phyloP scores from a whole-genome alignment of 257 asterid species.

The Solanum sejunctum region DNA sequence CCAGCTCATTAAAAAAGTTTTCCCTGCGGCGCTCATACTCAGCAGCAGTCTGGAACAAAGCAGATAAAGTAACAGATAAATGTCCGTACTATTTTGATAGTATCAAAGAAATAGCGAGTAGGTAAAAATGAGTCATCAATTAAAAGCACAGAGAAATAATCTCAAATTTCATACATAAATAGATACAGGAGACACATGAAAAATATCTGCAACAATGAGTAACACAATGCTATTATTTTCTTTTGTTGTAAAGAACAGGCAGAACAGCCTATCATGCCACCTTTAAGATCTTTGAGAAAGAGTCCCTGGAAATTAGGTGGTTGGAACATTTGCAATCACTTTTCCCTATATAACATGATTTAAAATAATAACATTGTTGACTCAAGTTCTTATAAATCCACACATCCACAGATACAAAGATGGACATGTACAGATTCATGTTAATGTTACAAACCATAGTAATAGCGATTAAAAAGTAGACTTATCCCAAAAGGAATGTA shows the following conservation, averaged over 20 bases:
- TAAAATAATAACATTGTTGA: background rate
- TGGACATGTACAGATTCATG: background rate
- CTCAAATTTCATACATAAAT: background rate
- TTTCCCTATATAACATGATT: background rate
- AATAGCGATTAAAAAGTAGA: background rate
- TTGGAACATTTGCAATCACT: background rate
- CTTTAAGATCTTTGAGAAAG: background rate
- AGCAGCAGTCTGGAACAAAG: constrained; percentile 62
- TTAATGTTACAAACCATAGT: background rate
- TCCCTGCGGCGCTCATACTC: constrained; percentile 75
- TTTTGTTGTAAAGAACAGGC: background rate
- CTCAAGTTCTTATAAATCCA: background rate
- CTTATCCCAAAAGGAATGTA: background rate
- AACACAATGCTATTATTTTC: background rate
- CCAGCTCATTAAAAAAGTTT: constrained; percentile 84
- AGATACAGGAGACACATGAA: background rate
- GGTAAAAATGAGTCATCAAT: background rate
- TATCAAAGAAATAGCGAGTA: background rate
- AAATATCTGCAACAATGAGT: background rate
- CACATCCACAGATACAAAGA: background rate
- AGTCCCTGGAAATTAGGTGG: background rate
- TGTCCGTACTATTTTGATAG: background rate
- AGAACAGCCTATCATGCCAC: background rate
- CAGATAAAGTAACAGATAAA: background rate
- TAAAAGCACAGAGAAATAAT: background rate